These are phyloP conservation scores for Picocystis sp. DNA, from an alignment of 163 green algal species.

Conservation along the genomic window DNA sequence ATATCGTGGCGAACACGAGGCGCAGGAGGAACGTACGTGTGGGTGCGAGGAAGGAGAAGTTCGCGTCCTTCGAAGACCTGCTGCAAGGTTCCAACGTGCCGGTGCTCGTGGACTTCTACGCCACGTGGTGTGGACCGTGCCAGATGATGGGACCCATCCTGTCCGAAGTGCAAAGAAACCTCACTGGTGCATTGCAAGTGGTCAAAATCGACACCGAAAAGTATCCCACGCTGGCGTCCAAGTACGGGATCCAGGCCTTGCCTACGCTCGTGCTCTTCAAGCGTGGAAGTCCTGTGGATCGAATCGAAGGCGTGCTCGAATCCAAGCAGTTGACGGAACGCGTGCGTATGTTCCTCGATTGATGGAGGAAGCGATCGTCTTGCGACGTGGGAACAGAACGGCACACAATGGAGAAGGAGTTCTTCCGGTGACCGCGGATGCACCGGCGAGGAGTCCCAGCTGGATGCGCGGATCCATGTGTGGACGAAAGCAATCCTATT, in stretches of 20 bases:
- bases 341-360: background rate
- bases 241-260: constrained; percentile 27
- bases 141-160: constrained; percentile 21
- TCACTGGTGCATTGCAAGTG: constrained; percentile 19
- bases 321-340: constrained; percentile 8
- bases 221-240: constrained; percentile 30
- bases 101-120: constrained; percentile 52
- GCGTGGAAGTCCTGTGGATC: constrained; percentile 21
- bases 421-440: no score
- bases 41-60: constrained; percentile 23
- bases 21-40: no score
- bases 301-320: constrained; percentile 25
- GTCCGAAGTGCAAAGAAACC: constrained; percentile 14
- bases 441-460: no score
- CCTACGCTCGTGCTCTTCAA: constrained; percentile 33
- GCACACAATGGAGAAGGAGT: no score
- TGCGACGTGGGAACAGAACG: no score
- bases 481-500: no score
- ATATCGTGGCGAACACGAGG: no score
- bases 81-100: constrained; percentile 21
- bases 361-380: no score
- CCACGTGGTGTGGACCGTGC: constrained; percentile 33
- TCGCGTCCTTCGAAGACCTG: constrained; percentile 37
- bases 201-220: constrained; percentile 53
- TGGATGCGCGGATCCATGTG: no score